A percentile compares a stretch with the other conserved stretches of the same genome.
These are phyloP conservation scores for Schrenkiella parvula DNA, from an alignment of 345 rosid species.

Conservation along the genomic window DNA sequence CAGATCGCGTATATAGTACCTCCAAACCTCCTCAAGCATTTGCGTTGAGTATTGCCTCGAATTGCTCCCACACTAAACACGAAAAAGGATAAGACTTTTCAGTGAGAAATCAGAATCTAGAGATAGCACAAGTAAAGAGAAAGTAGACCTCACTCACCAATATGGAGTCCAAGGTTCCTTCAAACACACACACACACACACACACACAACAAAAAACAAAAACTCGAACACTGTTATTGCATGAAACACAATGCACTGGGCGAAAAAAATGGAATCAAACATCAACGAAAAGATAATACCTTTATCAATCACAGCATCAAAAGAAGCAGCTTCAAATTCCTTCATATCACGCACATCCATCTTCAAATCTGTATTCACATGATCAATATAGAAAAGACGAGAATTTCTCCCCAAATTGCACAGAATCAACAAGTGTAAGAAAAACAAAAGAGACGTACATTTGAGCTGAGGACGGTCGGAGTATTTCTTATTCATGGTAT, in stretches of 20 bases:
- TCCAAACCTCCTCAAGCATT: conserved; percentile 82
- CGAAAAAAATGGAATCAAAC: background rate
- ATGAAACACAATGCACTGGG: background rate
- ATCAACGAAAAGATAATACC: conserved; percentile 33
- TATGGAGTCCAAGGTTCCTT: conserved; percentile 92
- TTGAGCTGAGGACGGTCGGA: conserved; percentile 55
- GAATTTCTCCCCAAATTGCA: background rate
- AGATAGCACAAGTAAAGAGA: background rate
- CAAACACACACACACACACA: conserved; percentile 14
- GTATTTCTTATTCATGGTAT: conserved; percentile 60
- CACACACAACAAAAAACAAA: too few species aligned
- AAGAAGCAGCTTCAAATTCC: conserved; percentile 53
- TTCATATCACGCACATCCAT: conserved; percentile 88
- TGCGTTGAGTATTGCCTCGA: conserved; percentile 59
- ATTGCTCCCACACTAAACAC: conserved; percentile 65
- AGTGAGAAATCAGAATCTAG: conserved; percentile 1
- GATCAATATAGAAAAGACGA: background rate
- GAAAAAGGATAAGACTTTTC: background rate
- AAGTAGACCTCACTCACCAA: conserved; percentile 51
- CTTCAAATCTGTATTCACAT: conserved; percentile 44
- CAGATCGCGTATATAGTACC: conserved; percentile 38
- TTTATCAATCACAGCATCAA: conserved; percentile 78
- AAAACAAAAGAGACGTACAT: conserved; percentile 35
- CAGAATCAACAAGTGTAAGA: background rate
- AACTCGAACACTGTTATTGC: background rate